Evolutionary conservation across 495 filamentous ascomycete species (phyloP), one percentile per base, ranked within the genome.

Genomic region (Trichoderma parareesei): DNA sequence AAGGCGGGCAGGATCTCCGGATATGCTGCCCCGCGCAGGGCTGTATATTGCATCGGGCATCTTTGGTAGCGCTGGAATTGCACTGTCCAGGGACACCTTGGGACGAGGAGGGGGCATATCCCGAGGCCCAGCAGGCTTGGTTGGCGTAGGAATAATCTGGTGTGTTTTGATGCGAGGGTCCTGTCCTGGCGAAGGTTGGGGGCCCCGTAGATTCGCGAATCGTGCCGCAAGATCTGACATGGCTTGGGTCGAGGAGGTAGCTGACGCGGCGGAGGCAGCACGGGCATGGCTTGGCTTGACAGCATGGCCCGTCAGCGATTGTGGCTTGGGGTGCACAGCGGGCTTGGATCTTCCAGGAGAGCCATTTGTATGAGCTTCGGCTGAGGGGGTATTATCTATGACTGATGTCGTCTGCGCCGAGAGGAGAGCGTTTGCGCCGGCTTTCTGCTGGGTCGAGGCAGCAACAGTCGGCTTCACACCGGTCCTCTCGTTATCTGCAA

Each of bases 31-130:
- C 61, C 81, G 73, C n/a, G 75, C 76, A 18, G 93, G 93, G 69
- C 87, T 93, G 69, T 97, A 97, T 10, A 93, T 87, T 13, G 92
- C 91, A 70, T 88, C 91, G 16, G 93, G 93, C 13, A 88, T 77
- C 71, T 87, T 86, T 33, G 93, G 93, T 69, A 97, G 79, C 4
- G 73, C 72, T 16, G 79, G 74, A 20, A 81, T 63, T 37, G 72
- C 65, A 35, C 77, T 81, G 64, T 84, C 78, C 4, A 90, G 69
- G 16, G 83, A 82, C 9, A 86, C 69, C 60, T 87, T 85, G 1
- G 78, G 82, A 42, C 85, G 84, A 0, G 81, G 85, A 33, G 78
- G 68, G 33, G 85, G 85, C 20, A 78, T 71, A 62, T 20, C 14
- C 59, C 60, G 49, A 65, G 35, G 64, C 8, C 2, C 44, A 6